phyloP scores from a whole-genome alignment of 2,329 filamentous ascomycete species.

The Penicillium paneum region DNA sequence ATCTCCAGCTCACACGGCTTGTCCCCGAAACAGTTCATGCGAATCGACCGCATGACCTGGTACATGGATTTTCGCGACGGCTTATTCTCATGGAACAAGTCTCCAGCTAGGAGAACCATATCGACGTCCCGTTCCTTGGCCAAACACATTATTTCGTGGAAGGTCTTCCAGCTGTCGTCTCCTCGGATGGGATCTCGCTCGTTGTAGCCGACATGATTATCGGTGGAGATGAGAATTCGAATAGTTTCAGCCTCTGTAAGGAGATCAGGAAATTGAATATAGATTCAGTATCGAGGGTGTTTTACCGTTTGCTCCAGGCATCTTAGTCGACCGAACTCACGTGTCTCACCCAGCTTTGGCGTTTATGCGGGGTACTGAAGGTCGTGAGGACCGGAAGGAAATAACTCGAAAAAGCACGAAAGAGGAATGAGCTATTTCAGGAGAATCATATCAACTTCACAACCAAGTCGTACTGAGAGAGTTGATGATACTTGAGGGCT shows the following conservation, averaged over 20 bases:
- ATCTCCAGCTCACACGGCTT: slow-evolving; percentile 95
- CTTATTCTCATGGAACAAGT: slow-evolving; percentile 97
- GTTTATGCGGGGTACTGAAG: background rate
- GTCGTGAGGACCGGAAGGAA: background rate
- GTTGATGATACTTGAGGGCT: background rate
- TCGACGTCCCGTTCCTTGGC: slow-evolving; percentile 88
- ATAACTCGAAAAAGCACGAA: background rate
- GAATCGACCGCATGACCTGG: slow-evolving; percentile 91
- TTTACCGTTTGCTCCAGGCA: slow-evolving; percentile 31
- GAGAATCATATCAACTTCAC: background rate
- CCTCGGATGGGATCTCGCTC: slow-evolving; percentile 92
- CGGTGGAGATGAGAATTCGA: slow-evolving; percentile 87
- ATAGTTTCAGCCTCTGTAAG: slow-evolving; percentile 71
- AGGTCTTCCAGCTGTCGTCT: slow-evolving; percentile 93
- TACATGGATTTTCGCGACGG: slow-evolving; percentile 94
- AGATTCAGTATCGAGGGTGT: background rate
- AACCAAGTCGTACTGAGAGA: background rate
- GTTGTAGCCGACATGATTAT: slow-evolving; percentile 96
- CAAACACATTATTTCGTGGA: slow-evolving; percentile 90
- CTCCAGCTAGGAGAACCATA: slow-evolving; percentile 92
- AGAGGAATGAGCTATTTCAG: background rate
- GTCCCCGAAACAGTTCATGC: slow-evolving; percentile 90
- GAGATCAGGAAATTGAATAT: slow-evolving; percentile 5
- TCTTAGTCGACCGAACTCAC: slow-evolving; percentile 10
- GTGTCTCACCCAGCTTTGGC: background rate